Percentiles rank a stretch among this genome's conserved stretches.
Conservation (phyloP, 108 stramenopile species). For the Stephanodiscus triporus region DNA sequence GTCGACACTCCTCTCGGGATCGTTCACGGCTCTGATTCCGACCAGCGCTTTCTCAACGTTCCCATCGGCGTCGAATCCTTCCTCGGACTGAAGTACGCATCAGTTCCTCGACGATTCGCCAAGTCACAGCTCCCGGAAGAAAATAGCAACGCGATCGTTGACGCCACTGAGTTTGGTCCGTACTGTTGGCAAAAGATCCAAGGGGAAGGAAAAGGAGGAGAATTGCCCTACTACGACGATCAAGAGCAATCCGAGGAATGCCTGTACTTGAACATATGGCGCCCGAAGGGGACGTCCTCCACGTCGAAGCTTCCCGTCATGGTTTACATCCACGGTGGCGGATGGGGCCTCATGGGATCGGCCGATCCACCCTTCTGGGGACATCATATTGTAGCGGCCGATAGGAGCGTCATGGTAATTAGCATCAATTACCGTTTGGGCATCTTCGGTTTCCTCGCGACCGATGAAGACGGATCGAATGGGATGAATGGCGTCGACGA, state of each 20-base stretch:
- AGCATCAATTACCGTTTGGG: conserved; percentile 77
- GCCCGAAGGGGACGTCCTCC: neutral
- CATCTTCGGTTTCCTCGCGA: conserved; percentile 71
- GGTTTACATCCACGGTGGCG: conserved; percentile 74
- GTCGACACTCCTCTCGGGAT: neutral
- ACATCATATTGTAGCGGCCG: conserved; percentile 48
- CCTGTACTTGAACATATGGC: conserved; percentile 68
- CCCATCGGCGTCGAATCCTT: conserved; percentile 3
- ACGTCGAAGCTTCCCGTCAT: conserved; percentile 48
- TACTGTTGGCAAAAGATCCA: conserved; percentile 67
- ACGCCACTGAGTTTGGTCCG: conserved; percentile 62
- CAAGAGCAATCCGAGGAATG: conserved; percentile 76
- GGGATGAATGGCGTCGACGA: conserved; percentile 79
- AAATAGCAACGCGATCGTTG: conserved; percentile 2
- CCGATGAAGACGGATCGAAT: conserved; percentile 44
- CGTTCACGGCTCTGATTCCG: neutral
- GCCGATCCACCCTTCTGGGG: conserved; percentile 61
- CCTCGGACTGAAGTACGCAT: neutral
- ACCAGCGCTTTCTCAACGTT: neutral
- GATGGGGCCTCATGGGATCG: conserved; percentile 62
- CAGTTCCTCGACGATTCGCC: conserved; percentile 1
- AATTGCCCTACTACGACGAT: conserved; percentile 45
- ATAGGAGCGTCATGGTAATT: conserved; percentile 65
- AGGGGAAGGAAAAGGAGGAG: conserved; percentile 29
- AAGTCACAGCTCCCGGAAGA: neutral